phyloP scores from a whole-genome alignment of 148 eudicot species.

The Silene conica region DNA sequence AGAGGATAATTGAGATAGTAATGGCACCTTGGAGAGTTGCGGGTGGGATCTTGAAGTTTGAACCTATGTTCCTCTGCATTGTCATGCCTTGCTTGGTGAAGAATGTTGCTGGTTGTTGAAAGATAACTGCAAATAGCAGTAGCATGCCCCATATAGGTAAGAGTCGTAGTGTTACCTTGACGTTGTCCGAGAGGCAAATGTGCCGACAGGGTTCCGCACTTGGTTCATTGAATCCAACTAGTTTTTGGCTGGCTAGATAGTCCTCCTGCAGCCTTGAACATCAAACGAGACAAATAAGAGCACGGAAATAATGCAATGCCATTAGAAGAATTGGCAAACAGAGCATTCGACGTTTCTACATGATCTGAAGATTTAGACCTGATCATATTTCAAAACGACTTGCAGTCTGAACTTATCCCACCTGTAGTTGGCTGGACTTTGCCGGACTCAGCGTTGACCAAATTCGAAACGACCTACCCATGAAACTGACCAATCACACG shows the following conservation, averaged over 20 bases:
- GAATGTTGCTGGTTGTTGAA: slow-evolving; percentile 88
- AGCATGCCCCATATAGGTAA: slow-evolving; percentile 77
- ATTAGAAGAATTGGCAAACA: too few species aligned
- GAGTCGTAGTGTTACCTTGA: slow-evolving; percentile 48
- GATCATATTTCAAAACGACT: too few species aligned
- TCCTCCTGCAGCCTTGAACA: slow-evolving; percentile 52
- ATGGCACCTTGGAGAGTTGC: slow-evolving; percentile 76
- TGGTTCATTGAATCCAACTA: slow-evolving; percentile 23
- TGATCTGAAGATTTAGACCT: too few species aligned
- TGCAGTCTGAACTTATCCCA: too few species aligned
- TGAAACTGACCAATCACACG: too few species aligned
- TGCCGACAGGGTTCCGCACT: slow-evolving; percentile 12
- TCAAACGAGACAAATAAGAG: not conserved
- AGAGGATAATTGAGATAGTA: slow-evolving; percentile 55
- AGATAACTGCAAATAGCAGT: slow-evolving; percentile 84
- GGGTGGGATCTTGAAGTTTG: slow-evolving; percentile 68
- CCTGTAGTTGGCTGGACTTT: too few species aligned
- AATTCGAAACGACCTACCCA: too few species aligned
- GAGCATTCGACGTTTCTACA: too few species aligned
- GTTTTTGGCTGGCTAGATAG: slow-evolving; percentile 32
- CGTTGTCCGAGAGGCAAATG: slow-evolving; percentile 31
- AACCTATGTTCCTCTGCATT: slow-evolving; percentile 74
- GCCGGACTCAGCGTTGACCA: too few species aligned
- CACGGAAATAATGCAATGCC: too few species aligned
- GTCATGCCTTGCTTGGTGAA: slow-evolving; percentile 96